A percentile compares a stretch with the other conserved stretches of the same genome.
phyloP scores from a whole-genome alignment of 768 basidiomycete species.

The Boletus edulis region DNA sequence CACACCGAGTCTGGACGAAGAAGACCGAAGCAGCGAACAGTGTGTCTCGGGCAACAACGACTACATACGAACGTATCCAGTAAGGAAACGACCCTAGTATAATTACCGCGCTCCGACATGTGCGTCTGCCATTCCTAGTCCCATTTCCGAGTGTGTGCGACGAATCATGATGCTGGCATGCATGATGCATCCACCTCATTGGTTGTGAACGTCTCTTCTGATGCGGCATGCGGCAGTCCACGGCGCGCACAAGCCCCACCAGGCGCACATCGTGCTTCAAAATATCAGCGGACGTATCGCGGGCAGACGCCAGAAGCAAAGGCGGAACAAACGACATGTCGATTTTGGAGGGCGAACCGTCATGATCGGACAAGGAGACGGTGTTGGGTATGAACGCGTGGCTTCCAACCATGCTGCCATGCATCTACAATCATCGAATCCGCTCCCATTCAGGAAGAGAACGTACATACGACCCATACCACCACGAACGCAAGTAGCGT shows the following conservation, averaged over 20 bases:
- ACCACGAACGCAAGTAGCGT: too few species aligned
- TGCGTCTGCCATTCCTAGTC: not conserved
- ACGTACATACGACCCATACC: not conserved
- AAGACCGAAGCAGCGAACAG: too few species aligned
- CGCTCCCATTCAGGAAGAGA: not conserved
- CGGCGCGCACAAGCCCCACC: conserved; percentile 1
- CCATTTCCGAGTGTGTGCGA: not conserved
- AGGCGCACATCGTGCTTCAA: not conserved
- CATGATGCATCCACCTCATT: not conserved
- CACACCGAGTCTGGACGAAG: not conserved
- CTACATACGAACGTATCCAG: too few species aligned
- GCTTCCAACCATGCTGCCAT: too few species aligned
- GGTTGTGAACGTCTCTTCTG: not conserved
- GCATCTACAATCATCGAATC: too few species aligned
- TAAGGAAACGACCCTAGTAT: not conserved
- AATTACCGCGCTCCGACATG: conserved; percentile 4
- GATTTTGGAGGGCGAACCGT: not conserved
- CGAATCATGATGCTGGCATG: too few species aligned
- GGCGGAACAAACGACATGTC: not conserved
- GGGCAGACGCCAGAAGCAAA: not conserved
- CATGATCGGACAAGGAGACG: not conserved
- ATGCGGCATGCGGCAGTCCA: not conserved
- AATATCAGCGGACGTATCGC: not conserved
- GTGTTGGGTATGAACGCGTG: too few species aligned
- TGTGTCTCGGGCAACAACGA: too few species aligned